A percentile compares a stretch with the other conserved stretches of the same genome.
phyloP scores from a whole-genome alignment of 768 basidiomycete species.

The Leccinellum luteum region DNA sequence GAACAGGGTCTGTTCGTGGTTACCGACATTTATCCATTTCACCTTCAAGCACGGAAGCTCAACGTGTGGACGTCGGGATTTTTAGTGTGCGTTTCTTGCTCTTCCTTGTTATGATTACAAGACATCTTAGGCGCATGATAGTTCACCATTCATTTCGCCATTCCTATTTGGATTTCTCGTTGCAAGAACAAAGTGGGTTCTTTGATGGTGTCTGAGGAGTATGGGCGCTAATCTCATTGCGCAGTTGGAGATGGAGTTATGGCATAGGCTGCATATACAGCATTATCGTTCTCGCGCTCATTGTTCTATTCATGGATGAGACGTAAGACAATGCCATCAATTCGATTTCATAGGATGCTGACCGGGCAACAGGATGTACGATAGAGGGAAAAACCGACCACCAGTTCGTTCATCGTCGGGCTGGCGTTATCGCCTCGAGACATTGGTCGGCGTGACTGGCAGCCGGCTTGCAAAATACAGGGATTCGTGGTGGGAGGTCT shows the following conservation, averaged over 20 bases:
- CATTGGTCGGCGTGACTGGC: constrained; percentile 50
- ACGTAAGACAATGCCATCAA: constrained; percentile 36
- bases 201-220: too few relatives aligned
- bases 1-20: constrained; percentile 43
- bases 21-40: constrained; percentile 53
- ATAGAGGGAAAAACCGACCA: constrained; percentile 40
- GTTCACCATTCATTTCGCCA: constrained; percentile 29
- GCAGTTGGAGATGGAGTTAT: constrained; percentile 50
- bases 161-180: constrained; percentile 30
- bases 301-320: constrained; percentile 48
- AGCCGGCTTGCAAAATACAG: constrained; percentile 45
- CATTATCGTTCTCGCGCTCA: constrained; percentile 42
- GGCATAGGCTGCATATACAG: constrained; percentile 51
- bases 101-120: constrained; percentile 26
- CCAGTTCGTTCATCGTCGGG: constrained; percentile 27
- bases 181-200: constrained; percentile 20
- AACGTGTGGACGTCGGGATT: constrained; percentile 56
- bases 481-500: constrained; percentile 36
- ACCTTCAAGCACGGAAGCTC: constrained; percentile 49
- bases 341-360: background rate
- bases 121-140: constrained; percentile 26
- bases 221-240: background rate
- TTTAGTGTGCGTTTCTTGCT: constrained; percentile 43
- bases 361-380: constrained; percentile 40
- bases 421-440: constrained; percentile 43